A percentile compares a stretch with the other conserved stretches of the same genome.
phyloP scores from a whole-genome alignment of 306 rosid species.

The Oemleria cerasiformis region DNA sequence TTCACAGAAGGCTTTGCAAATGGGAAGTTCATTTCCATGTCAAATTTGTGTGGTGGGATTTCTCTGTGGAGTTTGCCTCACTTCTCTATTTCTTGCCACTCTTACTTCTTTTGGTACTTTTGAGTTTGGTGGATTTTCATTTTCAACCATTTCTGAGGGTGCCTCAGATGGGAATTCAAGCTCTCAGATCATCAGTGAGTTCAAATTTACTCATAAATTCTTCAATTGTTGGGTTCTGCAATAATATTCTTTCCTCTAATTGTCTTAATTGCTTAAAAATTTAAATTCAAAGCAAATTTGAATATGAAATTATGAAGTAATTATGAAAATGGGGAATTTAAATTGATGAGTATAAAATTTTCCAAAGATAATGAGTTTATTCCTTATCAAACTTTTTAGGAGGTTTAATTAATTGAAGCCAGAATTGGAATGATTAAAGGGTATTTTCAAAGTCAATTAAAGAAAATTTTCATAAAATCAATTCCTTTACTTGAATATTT shows the following conservation, averaged over 20 bases:
- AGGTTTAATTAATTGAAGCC: constrained; percentile 23
- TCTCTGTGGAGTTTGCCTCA: constrained; percentile 77
- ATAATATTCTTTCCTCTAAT: not conserved
- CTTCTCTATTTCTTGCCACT: constrained; percentile 70
- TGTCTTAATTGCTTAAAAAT: constrained; percentile 8
- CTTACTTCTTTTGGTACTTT: constrained; percentile 67
- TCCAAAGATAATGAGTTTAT: constrained; percentile 13
- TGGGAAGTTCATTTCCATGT: constrained; percentile 79
- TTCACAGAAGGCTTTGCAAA: constrained; percentile 78
- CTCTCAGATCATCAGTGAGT: constrained; percentile 57
- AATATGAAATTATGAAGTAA: not conserved
- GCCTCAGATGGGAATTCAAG: constrained; percentile 43
- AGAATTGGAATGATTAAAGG: constrained; percentile 31
- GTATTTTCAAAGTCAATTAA: constrained; percentile 43
- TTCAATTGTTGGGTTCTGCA: not conserved
- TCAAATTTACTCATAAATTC: not conserved
- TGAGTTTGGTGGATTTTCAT: constrained; percentile 51
- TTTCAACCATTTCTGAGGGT: constrained; percentile 41
- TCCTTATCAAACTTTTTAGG: constrained; percentile 6
- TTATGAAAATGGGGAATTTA: constrained; percentile 1
- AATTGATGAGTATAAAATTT: no score
- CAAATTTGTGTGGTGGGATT: constrained; percentile 90
- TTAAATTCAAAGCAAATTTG: constrained; percentile 3
- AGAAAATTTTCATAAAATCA: constrained; percentile 41
- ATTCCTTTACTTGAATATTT: constrained; percentile 26